Base-by-base conservation (phyloP, 2,329 filamentous ascomycete genomes). In the Claviceps fusiformis region DNA sequence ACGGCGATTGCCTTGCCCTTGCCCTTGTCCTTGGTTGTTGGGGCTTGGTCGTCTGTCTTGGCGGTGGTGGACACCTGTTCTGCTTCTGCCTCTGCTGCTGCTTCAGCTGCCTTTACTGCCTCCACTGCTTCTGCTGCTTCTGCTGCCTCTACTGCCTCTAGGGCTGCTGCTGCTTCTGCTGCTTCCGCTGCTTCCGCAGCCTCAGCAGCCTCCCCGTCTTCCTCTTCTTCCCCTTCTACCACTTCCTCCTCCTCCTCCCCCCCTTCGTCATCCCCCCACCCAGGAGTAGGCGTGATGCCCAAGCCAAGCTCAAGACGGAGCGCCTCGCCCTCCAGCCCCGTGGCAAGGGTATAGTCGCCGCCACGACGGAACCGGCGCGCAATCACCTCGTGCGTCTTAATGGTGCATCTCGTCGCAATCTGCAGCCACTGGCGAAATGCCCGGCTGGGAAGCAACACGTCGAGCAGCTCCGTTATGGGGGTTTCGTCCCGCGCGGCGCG, bases 401-500 rank as follows among this genome's bases (percentile, higher is more conserved):
- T 72, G 1, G 76, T 77, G 59, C 88, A 83, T 39, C 85, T 83
- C 0, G 92, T 97, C 5, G 89, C 85, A 53, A 92, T 78, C 54
- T 87, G 81, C 27, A 98, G 78, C 90, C 93, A 97, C 67, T 92
- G 87, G 48, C 84, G 83, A 75, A 98, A 98, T 45, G 90, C 82
- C 27, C 79, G 77, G 57, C 89, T 95, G 0, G 93, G 91, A 19
- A 98, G 77, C 55, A 97, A 79, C 13, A 86, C 80, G 60, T 95
- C 83, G 11, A 96, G 71, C 9, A 98, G 76, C 67, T 95, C 88
- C 54, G 85, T 81, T 57, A 95, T 77, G 0, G 88, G 79, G 15
- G 79, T 80, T 52, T 73, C 69, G 48, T 76, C 70, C 46, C 70
- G 61, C 3, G 66, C 63, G 5, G 67, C 64, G 50, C 68, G 68